Conservation (phyloP, 2,329 filamentous ascomycete genomes). For the Trichophyton benhamiae region DNA sequence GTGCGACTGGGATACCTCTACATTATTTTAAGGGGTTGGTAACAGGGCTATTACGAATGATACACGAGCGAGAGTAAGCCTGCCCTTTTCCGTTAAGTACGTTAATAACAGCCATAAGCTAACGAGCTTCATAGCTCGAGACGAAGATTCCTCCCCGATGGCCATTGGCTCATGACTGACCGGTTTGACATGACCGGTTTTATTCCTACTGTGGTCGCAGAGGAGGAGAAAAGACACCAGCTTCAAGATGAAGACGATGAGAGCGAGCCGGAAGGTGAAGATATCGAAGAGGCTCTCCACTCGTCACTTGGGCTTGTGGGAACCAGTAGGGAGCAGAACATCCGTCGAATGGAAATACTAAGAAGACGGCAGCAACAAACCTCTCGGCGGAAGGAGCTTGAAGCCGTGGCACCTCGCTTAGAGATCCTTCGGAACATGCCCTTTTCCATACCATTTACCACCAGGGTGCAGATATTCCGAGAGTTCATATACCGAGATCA, state of each 20-base stretch:
- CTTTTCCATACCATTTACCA: slow-evolving; percentile 88
- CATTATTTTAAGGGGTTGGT: slow-evolving; percentile 68
- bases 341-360: slow-evolving; percentile 49
- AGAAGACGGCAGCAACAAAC: slow-evolving; percentile 53
- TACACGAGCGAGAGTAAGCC: slow-evolving; percentile 70
- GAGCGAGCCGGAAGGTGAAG: slow-evolving; percentile 27
- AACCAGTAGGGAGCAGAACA: slow-evolving; percentile 50
- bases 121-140: slow-evolving; percentile 45
- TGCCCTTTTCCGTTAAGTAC: neutral
- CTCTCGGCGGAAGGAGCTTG: slow-evolving; percentile 58
- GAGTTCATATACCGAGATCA: slow-evolving; percentile 85
- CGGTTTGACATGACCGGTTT: slow-evolving; percentile 81
- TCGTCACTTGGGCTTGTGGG: slow-evolving; percentile 37
- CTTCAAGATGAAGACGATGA: slow-evolving; percentile 50
- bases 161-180: slow-evolving; percentile 90
- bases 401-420: slow-evolving; percentile 69
- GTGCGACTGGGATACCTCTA: slow-evolving; percentile 60
- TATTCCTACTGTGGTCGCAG: slow-evolving; percentile 69
- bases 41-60: slow-evolving; percentile 67
- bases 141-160: slow-evolving; percentile 65
- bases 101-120: neutral
- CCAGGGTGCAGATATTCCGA: slow-evolving; percentile 81
- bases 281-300: slow-evolving; percentile 27
- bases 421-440: slow-evolving; percentile 94
- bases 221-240: slow-evolving; percentile 66